Evolutionary conservation across 1,284 basidiomycete genomes (phyloP), one percentile per base, ranked within the genome.

Genomic region (Wolfiporia cocos): DNA sequence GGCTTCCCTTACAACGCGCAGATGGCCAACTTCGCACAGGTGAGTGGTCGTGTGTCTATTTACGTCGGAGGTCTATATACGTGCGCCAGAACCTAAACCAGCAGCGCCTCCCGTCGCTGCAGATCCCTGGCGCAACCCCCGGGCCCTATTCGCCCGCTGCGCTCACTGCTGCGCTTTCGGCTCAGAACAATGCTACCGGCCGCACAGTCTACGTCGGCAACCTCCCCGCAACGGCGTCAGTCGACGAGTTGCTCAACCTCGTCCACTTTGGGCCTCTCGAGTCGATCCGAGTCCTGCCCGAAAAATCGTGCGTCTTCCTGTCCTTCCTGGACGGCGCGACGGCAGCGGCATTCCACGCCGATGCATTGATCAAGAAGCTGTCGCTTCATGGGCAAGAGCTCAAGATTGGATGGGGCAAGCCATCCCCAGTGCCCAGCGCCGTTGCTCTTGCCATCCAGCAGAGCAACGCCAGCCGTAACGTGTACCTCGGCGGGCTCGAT

Each of bases 171-270:
- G 76, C 82, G 2, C 78, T 85, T 1, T 78, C 78, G 28, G 76
- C 79, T 2, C 73, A 76, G 17, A 72, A 71, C 39, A 83, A 79
- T 52, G 64, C 68, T 6, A 78, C 78, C 1, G 89, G 87, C 7
- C 87, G 95, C 44, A 99, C 96, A 0, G 94, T 99, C 37, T 99
- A 98, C 64, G 86, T 99, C 46, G 96, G 95, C 52, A 97, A 96
- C 66, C 77, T 99, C 32, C 95, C 95, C 12, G 74, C 88, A n/a
- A 92, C 92, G 18, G 94, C 95, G 0, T 94, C 92, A 5, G 93
- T 97, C 44, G 94, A 98, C 61, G 95, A 99, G 64, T 80, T 99
- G 20, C 85, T 98, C 57, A 97, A 93, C 64, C 85, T 97, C 49
- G 95, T 99, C 51, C 92, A 96, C 57, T 98, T 97, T 62, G 96